Evolutionary conservation across 352 stramenopile species (phyloP).

Genomic region (Pythium monospermum): DNA sequence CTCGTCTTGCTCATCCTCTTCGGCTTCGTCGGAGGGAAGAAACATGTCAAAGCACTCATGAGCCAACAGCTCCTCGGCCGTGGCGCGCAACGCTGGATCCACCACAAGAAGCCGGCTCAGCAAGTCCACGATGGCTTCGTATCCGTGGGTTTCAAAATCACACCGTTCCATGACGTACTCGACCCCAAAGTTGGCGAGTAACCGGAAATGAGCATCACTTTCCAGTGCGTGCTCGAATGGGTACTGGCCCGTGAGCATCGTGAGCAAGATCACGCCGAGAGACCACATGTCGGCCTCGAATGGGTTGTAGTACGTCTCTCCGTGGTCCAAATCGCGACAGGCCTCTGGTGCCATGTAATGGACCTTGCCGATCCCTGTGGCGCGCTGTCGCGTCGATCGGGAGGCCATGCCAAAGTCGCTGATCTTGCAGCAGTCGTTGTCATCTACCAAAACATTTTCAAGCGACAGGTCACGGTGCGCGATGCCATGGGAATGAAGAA

Average conservation of each 20-base stretch:
- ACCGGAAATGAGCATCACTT: conserved; percentile 46
- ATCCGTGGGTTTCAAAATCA: conserved; percentile 40
- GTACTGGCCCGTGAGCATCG: conserved; percentile 62
- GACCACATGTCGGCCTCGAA: conserved; percentile 71
- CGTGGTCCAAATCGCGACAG: conserved; percentile 22
- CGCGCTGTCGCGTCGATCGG: conserved; percentile 18
- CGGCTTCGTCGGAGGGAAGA: background rate
- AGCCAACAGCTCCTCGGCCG: conserved; percentile 31
- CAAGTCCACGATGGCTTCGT: conserved; percentile 42
- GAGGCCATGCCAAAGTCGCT: conserved; percentile 77
- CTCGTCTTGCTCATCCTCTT: conserved; percentile 1
- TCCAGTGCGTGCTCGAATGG: conserved; percentile 54
- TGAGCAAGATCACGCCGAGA: conserved; percentile 76
- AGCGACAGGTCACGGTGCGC: conserved; percentile 78
- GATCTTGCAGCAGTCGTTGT: conserved; percentile 61
- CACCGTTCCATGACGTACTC: conserved; percentile 66
- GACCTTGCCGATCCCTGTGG: conserved; percentile 58
- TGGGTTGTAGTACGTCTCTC: conserved; percentile 45
- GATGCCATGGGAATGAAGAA: conserved; percentile 71
- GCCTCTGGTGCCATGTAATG: conserved; percentile 80
- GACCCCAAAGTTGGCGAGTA: conserved; percentile 52
- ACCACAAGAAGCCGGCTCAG: conserved; percentile 50
- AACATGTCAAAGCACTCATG: conserved; percentile 36
- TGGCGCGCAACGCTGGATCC: conserved; percentile 37
- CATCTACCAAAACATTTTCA: conserved; percentile 79